A percentile compares a stretch with the other conserved stretches of the same genome.
Evolutionary conservation across 164 flowering plant species (phyloP).

Genomic region (Chloranthus sessilifolius): DNA sequence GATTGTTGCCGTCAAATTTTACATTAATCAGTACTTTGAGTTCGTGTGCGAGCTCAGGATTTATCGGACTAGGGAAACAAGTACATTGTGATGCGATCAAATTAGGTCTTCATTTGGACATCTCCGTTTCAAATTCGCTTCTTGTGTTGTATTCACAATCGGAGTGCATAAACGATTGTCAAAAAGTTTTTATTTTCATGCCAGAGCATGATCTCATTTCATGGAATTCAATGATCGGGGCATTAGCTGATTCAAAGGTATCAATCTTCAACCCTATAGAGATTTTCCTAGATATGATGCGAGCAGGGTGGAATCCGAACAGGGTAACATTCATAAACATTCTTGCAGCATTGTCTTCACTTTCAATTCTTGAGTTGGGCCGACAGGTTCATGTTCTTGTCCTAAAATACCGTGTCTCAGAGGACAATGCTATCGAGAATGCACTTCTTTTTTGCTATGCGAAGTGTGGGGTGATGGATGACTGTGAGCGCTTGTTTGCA

Average conservation of each 20-base stretch:
- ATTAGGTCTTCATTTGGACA: constrained; percentile 69
- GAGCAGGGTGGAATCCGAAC: constrained; percentile 52
- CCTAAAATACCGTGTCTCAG: constrained; percentile 33
- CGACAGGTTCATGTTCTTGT: constrained; percentile 65
- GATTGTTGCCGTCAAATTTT: constrained; percentile 53
- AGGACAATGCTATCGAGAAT: constrained; percentile 54
- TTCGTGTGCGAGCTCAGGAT: constrained; percentile 72
- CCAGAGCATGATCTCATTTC: constrained; percentile 63
- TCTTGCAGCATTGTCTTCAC: constrained; percentile 60
- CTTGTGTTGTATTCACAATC: constrained; percentile 60
- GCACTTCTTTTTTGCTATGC: constrained; percentile 78
- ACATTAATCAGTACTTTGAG: constrained; percentile 77
- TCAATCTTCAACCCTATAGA: constrained; percentile 35
- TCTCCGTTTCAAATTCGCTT: constrained; percentile 88
- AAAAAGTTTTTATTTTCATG: constrained; percentile 59
- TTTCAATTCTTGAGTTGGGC: constrained; percentile 36
- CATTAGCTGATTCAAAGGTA: constrained; percentile 47
- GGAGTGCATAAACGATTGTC: constrained; percentile 41
- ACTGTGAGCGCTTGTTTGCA: constrained; percentile 59
- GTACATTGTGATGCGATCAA: constrained; percentile 70
- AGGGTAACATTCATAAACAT: constrained; percentile 66
- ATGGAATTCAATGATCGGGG: constrained; percentile 84
- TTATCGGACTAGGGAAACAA: constrained; percentile 44
- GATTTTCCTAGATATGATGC: constrained; percentile 57
- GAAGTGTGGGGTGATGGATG: constrained; percentile 57